Percentiles rank a stretch among this genome's conserved stretches.
Conservation (phyloP, 2,329 filamentous ascomycete genomes). For the Beauveria caledonica region DNA sequence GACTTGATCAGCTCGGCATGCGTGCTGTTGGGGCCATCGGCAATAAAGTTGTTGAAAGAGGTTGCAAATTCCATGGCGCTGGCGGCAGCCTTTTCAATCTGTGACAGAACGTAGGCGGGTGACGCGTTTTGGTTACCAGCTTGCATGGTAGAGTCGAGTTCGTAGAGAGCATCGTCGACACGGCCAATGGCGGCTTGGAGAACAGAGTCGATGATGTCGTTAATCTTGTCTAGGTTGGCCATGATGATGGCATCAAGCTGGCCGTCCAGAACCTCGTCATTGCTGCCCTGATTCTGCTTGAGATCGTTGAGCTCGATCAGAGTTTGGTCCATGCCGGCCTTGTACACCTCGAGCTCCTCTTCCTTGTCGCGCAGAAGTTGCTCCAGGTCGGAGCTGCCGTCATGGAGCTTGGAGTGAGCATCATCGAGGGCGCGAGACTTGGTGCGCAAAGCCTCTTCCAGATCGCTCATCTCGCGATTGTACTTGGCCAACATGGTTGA, state of each 20-base stretch:
- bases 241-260: slow-evolving; percentile 87
- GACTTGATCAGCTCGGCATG: slow-evolving; percentile 90
- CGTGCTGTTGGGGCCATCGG: slow-evolving; percentile 84
- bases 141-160: slow-evolving; percentile 95
- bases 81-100: slow-evolving; percentile 92
- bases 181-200: slow-evolving; percentile 86
- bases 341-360: slow-evolving; percentile 95
- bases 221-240: slow-evolving; percentile 84
- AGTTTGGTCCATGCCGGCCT: slow-evolving; percentile 95
- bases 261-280: slow-evolving; percentile 74
- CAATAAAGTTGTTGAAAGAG: slow-evolving; percentile 97
- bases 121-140: slow-evolving; percentile 97
- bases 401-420: slow-evolving; percentile 64
- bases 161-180: slow-evolving; percentile 93
- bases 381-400: slow-evolving; percentile 80
- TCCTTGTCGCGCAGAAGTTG: slow-evolving; percentile 85
- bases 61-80: slow-evolving; percentile 96
- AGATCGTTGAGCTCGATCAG: slow-evolving; percentile 87
- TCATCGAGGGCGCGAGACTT: slow-evolving; percentile 87
- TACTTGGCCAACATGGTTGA: slow-evolving; percentile 93
- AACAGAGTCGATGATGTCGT: slow-evolving; percentile 95
- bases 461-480: slow-evolving; percentile 92
- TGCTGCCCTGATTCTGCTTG: slow-evolving; percentile 64
- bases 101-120: slow-evolving; percentile 86
- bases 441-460: slow-evolving; percentile 83